A percentile compares a stretch with the other conserved stretches of the same genome.
phyloP scores from a whole-genome alignment of 75 land plant genomes.

The Isoetes taiwanensis region DNA sequence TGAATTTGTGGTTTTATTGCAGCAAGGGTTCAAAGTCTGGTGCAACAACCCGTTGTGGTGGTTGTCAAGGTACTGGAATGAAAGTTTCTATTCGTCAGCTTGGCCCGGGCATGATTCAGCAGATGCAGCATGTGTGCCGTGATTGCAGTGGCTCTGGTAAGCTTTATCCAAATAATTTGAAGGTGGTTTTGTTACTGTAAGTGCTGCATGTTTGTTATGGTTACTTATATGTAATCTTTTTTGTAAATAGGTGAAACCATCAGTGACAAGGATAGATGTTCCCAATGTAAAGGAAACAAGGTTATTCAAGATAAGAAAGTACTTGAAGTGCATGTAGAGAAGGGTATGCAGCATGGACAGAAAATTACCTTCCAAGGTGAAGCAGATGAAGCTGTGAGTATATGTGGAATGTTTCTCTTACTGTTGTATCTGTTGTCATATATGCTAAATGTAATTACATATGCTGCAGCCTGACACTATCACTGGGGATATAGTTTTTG shows the following conservation, averaged over 20 bases:
- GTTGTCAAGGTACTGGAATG: conserved; percentile 73
- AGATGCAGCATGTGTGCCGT: conserved; percentile 75
- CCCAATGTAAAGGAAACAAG: conserved; percentile 80
- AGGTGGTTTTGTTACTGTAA: not conserved
- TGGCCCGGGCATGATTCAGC: conserved; percentile 83
- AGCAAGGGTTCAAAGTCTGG: conserved; percentile 85
- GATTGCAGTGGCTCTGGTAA: conserved; percentile 73
- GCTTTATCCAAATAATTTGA: not conserved
- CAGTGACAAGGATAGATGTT: conserved; percentile 65
- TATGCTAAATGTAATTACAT: no score
- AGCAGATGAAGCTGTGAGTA: conserved; percentile 73
- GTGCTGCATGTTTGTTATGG: not conserved
- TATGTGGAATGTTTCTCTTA: no score
- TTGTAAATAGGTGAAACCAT: conserved; percentile 51
- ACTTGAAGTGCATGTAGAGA: conserved; percentile 69
- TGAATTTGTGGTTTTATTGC: conserved; percentile 10
- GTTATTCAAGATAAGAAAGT: conserved; percentile 81
- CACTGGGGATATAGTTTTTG: conserved; percentile 79
- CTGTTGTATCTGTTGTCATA: not conserved
- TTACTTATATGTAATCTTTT: not conserved
- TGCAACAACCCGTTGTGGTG: conserved; percentile 43
- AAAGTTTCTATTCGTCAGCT: conserved; percentile 59
- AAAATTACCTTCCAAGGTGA: conserved; percentile 85
- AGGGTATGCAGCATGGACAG: conserved; percentile 89
- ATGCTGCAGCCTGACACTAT: conserved; percentile 79